Evolutionary conservation across 306 rosid species (phyloP), one percentile per base, ranked within the genome.

Genomic region (Citrullus amarus): DNA sequence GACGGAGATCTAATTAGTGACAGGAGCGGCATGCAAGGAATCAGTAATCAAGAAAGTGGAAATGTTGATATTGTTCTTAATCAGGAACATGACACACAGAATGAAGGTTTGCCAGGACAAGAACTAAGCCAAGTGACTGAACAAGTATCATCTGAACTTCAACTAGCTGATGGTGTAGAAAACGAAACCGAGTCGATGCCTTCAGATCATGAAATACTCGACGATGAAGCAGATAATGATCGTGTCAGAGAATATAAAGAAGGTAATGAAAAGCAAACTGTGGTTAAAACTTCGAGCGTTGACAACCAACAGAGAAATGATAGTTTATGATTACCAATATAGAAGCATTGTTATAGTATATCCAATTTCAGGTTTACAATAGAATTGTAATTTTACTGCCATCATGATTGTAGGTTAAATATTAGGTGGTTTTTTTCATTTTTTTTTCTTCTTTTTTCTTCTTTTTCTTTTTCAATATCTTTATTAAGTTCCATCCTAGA

Each of bases 101-200:
- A 80, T 43, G 88, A 79, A 70, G 58, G 39, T 70, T 73, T 79
- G 32, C 86, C 66, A 20, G 48, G 39, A 66, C 60, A 25, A 18
- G 80, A 79, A 56, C 51, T 3, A 44, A 75, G 79, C 28, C 36
- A 81, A 81, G 77, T 66, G 67, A 79, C 76, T 78, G 88, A 85
- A 59, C 87, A 54, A 25, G 81, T 60, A 41, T 50, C 83, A 77
- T 58, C 78, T 57, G 86, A 81, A 76, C 82, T 63, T 77, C 61
- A 79, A 44, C 71, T 83, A 9, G 83, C 61, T 16, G 78, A 80
- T 77, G 88, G 71, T 78, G 80, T 67, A 43, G 86, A 74, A 6
- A 39, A 54, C 65, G 56, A 46, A 78, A 30, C 46, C 70, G 79
- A 79, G 17, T 82, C 69, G 54, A 69, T 25, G 69, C 55, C 69